phyloP scores from a whole-genome alignment of 2,329 filamentous ascomycete species.

The Parastagonospora avenae region DNA sequence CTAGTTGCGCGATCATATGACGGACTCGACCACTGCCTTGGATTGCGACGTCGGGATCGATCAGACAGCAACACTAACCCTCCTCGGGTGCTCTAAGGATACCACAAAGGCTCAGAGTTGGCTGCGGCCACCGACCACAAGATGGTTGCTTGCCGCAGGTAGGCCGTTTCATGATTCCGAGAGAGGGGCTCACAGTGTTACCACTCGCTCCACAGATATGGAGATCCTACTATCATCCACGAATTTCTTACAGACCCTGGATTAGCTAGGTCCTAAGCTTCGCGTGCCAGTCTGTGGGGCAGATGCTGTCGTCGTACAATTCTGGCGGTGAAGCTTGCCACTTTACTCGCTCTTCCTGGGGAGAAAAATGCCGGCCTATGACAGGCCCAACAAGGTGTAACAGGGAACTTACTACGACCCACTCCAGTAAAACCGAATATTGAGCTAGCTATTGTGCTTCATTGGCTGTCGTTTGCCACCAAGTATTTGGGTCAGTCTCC shows the following conservation, averaged over 20 bases:
- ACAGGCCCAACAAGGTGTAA: background rate
- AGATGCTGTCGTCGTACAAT: constrained; percentile 34
- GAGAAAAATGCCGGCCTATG: background rate
- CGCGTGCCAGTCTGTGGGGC: constrained; percentile 17
- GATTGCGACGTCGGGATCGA: constrained; percentile 23
- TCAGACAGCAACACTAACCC: constrained; percentile 20
- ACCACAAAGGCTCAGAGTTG: constrained; percentile 2
- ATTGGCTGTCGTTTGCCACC: background rate
- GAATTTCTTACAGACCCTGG: constrained; percentile 9
- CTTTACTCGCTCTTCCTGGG: background rate
- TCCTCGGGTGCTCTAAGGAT: constrained; percentile 8
- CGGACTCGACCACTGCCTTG: constrained; percentile 31
- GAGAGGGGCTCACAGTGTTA: constrained; percentile 13
- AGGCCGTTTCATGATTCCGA: constrained; percentile 37
- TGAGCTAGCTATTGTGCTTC: background rate
- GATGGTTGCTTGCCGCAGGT: constrained; percentile 11
- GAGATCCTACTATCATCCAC: constrained; percentile 17
- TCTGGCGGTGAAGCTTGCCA: constrained; percentile 35
- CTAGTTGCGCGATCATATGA: constrained; percentile 41
- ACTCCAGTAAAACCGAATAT: no score
- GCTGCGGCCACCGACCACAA: constrained; percentile 11
- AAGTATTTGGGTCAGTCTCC: background rate
- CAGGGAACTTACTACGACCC: background rate
- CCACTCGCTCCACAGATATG: constrained; percentile 12
- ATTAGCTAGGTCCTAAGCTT: constrained; percentile 19